Conservation (phyloP, 192 early-diverging fungal species). For the Mortierella antarctica region DNA sequence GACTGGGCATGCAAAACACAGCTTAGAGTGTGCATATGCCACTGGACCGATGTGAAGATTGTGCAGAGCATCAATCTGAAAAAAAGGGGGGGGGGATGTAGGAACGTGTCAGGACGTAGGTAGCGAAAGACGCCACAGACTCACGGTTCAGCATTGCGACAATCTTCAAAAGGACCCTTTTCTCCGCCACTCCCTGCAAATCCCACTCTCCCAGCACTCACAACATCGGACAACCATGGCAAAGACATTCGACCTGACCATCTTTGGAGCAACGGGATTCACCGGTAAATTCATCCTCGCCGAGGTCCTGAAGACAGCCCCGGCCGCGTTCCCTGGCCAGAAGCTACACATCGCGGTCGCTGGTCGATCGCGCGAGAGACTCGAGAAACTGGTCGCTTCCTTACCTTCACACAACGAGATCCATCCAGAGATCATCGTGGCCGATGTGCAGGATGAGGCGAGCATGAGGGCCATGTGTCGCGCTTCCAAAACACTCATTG, state of each 20-base stretch:
- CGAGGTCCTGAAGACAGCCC: conserved; percentile 53
- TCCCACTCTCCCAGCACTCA: too few species aligned
- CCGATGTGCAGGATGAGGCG: conserved; percentile 54
- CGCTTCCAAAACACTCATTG: conserved; percentile 35
- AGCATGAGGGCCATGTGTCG: conserved; percentile 51
- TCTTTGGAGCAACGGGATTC: conserved; percentile 73
- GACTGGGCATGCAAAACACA: too few species aligned
- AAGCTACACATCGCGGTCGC: conserved; percentile 52
- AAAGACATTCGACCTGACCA: conserved; percentile 56
- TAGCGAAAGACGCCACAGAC: too few species aligned
- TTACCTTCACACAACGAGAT: conserved; percentile 21
- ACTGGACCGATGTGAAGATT: too few species aligned
- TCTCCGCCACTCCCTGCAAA: too few species aligned
- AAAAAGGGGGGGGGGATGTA: too few species aligned
- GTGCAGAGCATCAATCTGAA: too few species aligned
- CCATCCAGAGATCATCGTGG: conserved; percentile 55
- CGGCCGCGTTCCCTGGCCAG: conserved; percentile 14
- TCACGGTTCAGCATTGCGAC: too few species aligned
- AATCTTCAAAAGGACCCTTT: too few species aligned
- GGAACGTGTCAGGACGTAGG: too few species aligned
- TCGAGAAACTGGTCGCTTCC: conserved; percentile 43
- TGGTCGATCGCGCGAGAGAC: conserved; percentile 50
- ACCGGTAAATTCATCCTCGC: conserved; percentile 64
- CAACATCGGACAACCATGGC: conserved; percentile 1
- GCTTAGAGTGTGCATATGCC: too few species aligned